Conservation (phyloP, 306 rosid species). For the Gillenia trifoliata region DNA sequence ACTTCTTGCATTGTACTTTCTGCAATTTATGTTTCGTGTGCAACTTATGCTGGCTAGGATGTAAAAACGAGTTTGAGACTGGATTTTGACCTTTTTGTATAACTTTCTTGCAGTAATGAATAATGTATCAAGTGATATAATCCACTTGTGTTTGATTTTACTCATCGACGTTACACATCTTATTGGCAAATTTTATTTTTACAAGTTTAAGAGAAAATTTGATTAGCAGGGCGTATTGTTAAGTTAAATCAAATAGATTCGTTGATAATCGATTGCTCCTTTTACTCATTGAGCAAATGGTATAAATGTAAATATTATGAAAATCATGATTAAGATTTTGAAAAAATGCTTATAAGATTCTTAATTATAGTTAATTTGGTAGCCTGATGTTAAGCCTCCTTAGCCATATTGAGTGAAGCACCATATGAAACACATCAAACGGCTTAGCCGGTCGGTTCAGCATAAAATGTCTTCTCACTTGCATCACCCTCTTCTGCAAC, state of each 20-base stretch:
- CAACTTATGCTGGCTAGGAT: background rate
- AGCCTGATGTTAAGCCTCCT: slow-evolving; percentile 33
- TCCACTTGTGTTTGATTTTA: background rate
- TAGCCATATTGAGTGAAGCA: slow-evolving; percentile 42
- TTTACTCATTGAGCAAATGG: background rate
- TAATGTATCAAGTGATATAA: background rate
- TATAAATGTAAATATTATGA: no score
- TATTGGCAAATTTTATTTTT: no score
- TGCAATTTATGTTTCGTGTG: background rate
- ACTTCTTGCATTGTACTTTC: background rate
- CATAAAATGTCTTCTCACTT: slow-evolving; percentile 35
- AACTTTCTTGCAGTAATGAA: slow-evolving; percentile 7
- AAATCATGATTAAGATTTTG: background rate
- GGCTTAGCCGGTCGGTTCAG: slow-evolving; percentile 36
- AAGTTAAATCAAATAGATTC: background rate
- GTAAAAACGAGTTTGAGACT: background rate
- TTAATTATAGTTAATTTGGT: background rate
- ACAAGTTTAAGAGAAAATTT: background rate
- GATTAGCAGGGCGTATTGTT: background rate
- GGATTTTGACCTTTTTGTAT: background rate
- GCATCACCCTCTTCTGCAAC: slow-evolving; percentile 29
- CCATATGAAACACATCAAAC: slow-evolving; percentile 38
- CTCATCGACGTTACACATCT: background rate
- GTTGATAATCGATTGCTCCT: background rate
- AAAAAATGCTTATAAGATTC: background rate